Percentiles rank a stretch among this genome's conserved stretches.
Conservation (phyloP, 768 basidiomycete genomes). For the Hydnomerulius pinastri region DNA sequence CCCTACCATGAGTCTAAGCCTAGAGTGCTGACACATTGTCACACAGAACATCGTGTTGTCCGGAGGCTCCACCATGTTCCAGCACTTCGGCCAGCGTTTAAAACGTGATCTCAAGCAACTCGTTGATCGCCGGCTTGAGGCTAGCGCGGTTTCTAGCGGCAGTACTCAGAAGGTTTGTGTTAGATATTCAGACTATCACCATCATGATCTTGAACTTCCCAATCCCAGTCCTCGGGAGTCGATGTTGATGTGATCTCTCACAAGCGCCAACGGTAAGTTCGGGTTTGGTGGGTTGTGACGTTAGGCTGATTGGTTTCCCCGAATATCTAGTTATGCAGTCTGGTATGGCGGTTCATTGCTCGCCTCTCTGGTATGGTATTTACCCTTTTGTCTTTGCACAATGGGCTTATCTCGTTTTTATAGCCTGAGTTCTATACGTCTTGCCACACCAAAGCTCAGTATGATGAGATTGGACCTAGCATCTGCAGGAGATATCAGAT, state of each 20-base stretch:
- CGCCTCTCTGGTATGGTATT: conserved; percentile 76
- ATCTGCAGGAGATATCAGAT: conserved; percentile 93
- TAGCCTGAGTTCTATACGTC: conserved; percentile 95
- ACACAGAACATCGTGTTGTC: conserved; percentile 94
- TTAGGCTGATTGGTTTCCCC: conserved; percentile 10
- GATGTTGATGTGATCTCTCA: conserved; percentile 99
- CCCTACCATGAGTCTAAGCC: neutral
- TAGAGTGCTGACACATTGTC: neutral
- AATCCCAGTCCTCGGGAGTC: conserved; percentile 83
- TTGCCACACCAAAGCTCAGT: conserved; percentile 93
- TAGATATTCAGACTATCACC: neutral
- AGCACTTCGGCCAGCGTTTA: conserved; percentile 95
- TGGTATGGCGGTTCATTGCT: conserved; percentile 98
- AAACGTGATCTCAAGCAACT: conserved; percentile 94
- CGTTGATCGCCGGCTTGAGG: conserved; percentile 87
- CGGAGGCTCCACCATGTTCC: conserved; percentile 99
- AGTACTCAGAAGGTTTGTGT: conserved; percentile 67
- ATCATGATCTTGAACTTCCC: conserved; percentile 4
- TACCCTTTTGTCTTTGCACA: neutral
- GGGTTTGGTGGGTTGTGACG: no score
- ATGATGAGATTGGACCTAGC: conserved; percentile 90
- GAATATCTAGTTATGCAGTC: conserved; percentile 71
- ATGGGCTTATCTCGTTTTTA: conserved; percentile 5
- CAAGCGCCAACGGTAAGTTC: conserved; percentile 91
- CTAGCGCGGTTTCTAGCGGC: conserved; percentile 72